Evolutionary conservation across 2,329 filamentous ascomycete species (phyloP), one percentile per base, ranked within the genome.

Genomic region (Neofusicoccum ribis): DNA sequence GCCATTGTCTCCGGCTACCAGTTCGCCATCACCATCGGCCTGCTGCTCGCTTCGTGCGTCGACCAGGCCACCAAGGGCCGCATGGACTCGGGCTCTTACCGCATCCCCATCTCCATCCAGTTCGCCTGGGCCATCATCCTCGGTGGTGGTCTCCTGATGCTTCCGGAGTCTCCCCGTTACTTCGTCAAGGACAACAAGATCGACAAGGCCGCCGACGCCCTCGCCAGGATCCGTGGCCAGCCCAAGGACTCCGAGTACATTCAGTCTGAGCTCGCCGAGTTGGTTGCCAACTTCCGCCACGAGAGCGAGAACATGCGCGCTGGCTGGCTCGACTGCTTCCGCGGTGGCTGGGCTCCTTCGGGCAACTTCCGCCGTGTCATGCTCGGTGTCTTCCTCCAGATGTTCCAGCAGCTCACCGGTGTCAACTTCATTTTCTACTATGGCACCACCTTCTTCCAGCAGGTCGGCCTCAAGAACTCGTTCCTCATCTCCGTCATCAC

Each of bases 401-500:
- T 83, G 80, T 81, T 83, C 78, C 80, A 83, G 68, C 81, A 83
- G 71, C 82, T 86, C 87, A 93, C 90, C 31, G 91, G 92, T 83
- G 90, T 96, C 80, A 96, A 96, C 85, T 96, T 94, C 80, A 91
- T 94, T 83, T 67, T 77, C 67, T 80, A 80, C 72, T 82, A 79
- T 82, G 92, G 91, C 41, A 93, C 91, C 39, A 87, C 90, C 66
- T 96, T 96, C 87, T 91, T 96, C 81, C 80, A 90, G 79, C 88
- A 88, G 27, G 89, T 90, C 36, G 89, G 89, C 70, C 92, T 96
- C 72, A 70, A 76, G 67, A 89, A 96, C 83, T 84, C 86, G 49
- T 96, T 96, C 86, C 78, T 96, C 71, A 93, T 95, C 76, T 90
- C 89, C 66, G 84, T 96, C 74, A 86, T 96, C 81, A 94, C 92